These are phyloP conservation scores for Apiospora pterosperma DNA, from an alignment of 2,329 filamentous ascomycete genomes.

Conservation along the genomic window DNA sequence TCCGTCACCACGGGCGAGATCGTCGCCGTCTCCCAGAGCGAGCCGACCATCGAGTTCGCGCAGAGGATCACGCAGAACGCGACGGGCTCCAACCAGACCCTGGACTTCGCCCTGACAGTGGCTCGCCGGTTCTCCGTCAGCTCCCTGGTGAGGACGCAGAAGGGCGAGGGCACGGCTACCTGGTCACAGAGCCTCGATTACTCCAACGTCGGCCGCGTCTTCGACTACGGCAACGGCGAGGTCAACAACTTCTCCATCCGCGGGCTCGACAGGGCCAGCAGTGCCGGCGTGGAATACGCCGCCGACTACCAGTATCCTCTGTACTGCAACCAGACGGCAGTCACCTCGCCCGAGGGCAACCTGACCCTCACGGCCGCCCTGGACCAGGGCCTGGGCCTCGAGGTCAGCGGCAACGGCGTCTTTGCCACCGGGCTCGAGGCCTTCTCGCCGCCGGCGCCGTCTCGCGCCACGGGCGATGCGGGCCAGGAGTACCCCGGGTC, in stretches of 20 bases:
- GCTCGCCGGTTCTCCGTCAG: conserved; percentile 51
- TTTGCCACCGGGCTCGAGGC: conserved; percentile 60
- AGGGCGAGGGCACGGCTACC: conserved; percentile 34
- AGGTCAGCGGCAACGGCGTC: conserved; percentile 35
- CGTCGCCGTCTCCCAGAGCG: conserved; percentile 27
- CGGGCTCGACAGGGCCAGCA: conserved; percentile 30
- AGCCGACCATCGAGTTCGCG: conserved; percentile 46
- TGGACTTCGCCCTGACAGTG: conserved; percentile 57
- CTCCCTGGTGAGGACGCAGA: conserved; percentile 48
- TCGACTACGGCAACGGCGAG: conserved; percentile 24
- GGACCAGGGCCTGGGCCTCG: conserved; percentile 37
- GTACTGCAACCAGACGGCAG: conserved; percentile 50
- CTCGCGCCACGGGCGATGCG: no score
- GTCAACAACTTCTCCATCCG: conserved; percentile 30
- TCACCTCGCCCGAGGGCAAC: conserved; percentile 37
- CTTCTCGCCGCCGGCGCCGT: conserved; percentile 36
- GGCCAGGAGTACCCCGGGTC: conserved; percentile 20
- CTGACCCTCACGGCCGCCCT: conserved; percentile 41
- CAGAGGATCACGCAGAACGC: conserved; percentile 41
- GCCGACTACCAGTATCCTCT: conserved; percentile 57
- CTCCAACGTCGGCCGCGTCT: conserved; percentile 45
- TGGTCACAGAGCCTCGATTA: conserved; percentile 59
- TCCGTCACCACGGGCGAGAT: conserved; percentile 49
- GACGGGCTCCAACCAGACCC: conserved; percentile 54
- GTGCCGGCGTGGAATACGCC: conserved; percentile 30